These are phyloP conservation scores for Helminthosporium solani DNA, from an alignment of 2,329 filamentous ascomycete genomes.

Conservation along the genomic window DNA sequence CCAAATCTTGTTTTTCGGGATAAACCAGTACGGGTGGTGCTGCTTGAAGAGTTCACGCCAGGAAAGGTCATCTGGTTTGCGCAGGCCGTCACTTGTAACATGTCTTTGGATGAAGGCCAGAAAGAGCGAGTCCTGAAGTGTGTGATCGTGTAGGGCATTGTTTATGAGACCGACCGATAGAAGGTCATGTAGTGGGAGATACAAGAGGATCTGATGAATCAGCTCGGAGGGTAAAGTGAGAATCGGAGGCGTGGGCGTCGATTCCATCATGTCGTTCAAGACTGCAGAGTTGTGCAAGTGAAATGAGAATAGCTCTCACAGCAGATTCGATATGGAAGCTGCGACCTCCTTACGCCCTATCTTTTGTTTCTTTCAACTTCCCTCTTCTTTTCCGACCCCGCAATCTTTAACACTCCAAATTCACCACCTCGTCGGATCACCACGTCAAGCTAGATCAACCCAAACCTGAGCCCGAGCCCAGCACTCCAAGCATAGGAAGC, in stretches of 20 bases:
- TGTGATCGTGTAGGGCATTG: conserved; percentile 58
- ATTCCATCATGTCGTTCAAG: conserved; percentile 13
- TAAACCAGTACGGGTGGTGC: conserved; percentile 82
- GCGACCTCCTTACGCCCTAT: no score
- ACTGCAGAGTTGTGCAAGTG: conserved; percentile 7
- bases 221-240: conserved; percentile 71
- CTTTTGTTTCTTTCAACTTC: not conserved
- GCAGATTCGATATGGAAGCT: no score
- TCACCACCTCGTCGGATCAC: no score
- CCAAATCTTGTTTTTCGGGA: conserved; percentile 79
- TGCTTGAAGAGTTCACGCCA: conserved; percentile 72
- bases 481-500: conserved; percentile 6
- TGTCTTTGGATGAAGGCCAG: conserved; percentile 66
- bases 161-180: conserved; percentile 62
- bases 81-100: conserved; percentile 50
- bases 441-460: not conserved
- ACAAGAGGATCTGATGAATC: conserved; percentile 68
- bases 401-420: not conserved
- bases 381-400: not conserved
- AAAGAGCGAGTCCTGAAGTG: conserved; percentile 71
- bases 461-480: not conserved
- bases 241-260: conserved; percentile 36
- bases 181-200: conserved; percentile 66
- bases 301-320: not conserved
- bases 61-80: conserved; percentile 57